Base-by-base conservation (phyloP, 495 filamentous ascomycete genomes). In the Hypoxylon rickii region DNA sequence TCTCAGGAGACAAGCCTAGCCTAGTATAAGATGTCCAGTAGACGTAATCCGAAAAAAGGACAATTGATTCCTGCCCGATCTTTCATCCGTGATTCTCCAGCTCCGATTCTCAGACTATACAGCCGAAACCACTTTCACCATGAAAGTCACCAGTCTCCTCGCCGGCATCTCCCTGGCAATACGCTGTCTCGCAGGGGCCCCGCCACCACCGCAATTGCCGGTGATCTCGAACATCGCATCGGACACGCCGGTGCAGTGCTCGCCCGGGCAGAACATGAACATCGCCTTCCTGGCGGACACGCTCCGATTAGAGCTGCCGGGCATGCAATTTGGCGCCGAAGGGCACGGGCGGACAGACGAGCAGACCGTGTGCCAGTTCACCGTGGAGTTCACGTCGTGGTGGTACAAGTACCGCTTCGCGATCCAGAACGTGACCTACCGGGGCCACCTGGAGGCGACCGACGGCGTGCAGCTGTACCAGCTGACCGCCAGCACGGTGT, bases 371-470 rank as follows among this genome's bases (percentile, higher is more conserved):
- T 62, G 58, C n/a, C 58, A 62, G 8, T 62, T 62, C 31, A 62
- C 58, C 1, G 20, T 40, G 7, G 58, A 62, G 37, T 56, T 52
- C 7, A 52, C 42, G n/a, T 56, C 51, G 4, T 62, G 58, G 58
- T 56, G 58, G 52, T 62, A 62, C 10, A 56, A 56, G 17, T 62
- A 62, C 21, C 58, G 58, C 7, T 62, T 62, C 22, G 51, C 58
- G 29, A 44, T 62, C 16, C 41, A 40, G 34, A 41, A 62, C 11
- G 46, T 62, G 7, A 62, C 58, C 2, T 62, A 62, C 41, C 45
- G 31, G 24, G 58, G 58, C 20, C 52, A 62, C 10, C 19, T 62
- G 0, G 46, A 46, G 8, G 51, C 58, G 10, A 56, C 51, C 10
- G 52, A 52, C 11, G 58, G 52, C 12, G 58, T 56, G 13, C 58